Base-by-base conservation (phyloP, 345 rosid genomes). In the Acer saccharum region DNA sequence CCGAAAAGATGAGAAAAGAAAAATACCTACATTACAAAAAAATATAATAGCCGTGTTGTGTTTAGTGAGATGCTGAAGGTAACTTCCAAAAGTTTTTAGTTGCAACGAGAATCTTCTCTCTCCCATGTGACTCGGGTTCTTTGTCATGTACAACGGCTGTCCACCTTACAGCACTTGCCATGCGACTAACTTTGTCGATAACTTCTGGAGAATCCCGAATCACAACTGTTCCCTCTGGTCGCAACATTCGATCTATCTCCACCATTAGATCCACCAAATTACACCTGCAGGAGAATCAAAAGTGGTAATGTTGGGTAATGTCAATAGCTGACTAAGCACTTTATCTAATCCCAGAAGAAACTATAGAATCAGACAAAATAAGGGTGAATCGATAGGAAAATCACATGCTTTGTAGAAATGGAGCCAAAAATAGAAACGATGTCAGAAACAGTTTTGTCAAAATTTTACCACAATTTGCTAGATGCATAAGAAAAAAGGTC, bases 171-270 rank as follows among this genome's bases (percentile, higher is more conserved):
- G 97, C 90, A 75, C 80, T 87, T 77, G 91, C 95, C 74, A 92
- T 83, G 77, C 81, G 84, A 46, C 83, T 81, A n/a, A 90, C 94
- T 83, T 83, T 91, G 71, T 96, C 99, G 43, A 96, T 81, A 11
- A 89, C 92, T 80, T 96, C 98, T 2, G 97, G 97, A 32, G 91
- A 81, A 80, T 92, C 98, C 50, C 94, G 87, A 65, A 96, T 86
- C 70, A 96, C 67, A 57, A 94, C 97, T 1, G 86, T 91, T 65
- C 97, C 99, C 78, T 87, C 90, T 17, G 98, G 97, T 61, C 97
- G 98, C 84, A 96, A 69, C 67, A 94, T 92, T 39, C 99, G 80
- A 73, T 96, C 99, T 88, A 96, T 91, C 87, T 96, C 99, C 64
- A 94, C 94, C 91, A 96, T 86, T 68, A 96, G 67, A 84, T 94